Evolutionary conservation across 192 early-diverging fungal genomes (phyloP), one percentile per base, ranked within the genome.

Genomic region (Coemansia sp.): DNA sequence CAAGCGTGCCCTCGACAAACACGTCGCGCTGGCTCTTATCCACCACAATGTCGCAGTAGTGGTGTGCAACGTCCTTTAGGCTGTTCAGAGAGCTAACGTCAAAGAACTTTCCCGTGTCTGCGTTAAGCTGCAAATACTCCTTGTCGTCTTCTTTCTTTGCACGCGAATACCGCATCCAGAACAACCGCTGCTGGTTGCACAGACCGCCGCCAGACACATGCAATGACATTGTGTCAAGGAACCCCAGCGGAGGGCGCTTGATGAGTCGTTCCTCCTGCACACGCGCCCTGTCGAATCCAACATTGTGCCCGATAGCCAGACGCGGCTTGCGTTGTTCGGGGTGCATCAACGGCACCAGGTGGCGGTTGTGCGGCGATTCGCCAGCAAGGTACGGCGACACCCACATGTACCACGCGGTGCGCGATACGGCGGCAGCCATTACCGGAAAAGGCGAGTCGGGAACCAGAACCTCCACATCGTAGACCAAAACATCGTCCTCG

Each of bases 171-270:
- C 83, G 85, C 64, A 88, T 82, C 94, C 95, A 99, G 19, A 81
- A 69, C 10, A 87, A 84, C 22, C 95, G 85, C 76, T 99, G 97
- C 74, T 94, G 95, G 17, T 87, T 88, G 45, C 93, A 97, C 12
- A 99, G 80, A 5, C 97, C 97, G 44, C 91, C 89, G 7, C 90
- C 87, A 7, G 95, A 90, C 37, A 90, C 90, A 64, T 99, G 97
- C 53, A 99, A 81, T 68, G 90, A 92, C 90, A 99, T 91, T 2
- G 97, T 99, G 74, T 99, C 97, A 9, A 99, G 50, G 72, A 88
- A 98, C 17, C 80, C 83, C 17, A 86, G 81, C 10, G 76, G 69
- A 10, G 89, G 83, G 11, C 74, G 65, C n/a, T 86, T 76, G 4
- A 89, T 14, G 40, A 68, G 76, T 64, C 98, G 98, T 73, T 96